Evolutionary conservation across 2,329 filamentous ascomycete species (phyloP), one percentile per base, ranked within the genome.

Genomic region (Thelonectria rubi): DNA sequence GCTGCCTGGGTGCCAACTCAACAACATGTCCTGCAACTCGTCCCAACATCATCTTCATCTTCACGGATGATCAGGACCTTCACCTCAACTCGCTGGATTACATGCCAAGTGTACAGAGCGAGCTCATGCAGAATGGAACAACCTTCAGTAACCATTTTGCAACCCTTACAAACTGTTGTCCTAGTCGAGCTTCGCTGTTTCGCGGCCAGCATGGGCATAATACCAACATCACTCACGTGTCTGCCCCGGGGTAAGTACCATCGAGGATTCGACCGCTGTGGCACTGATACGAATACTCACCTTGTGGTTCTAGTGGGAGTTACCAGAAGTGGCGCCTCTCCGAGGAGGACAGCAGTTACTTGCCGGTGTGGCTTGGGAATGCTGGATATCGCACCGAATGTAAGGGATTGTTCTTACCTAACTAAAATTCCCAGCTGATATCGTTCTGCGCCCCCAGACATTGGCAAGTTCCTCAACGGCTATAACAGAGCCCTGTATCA

Each of bases 21-120:
- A 30, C 43, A 7, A 52, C 39, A 1, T 58, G 55, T 9, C 42
- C 40, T 4, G 20, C 47, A 2, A 42, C 40, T 2, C 39, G 52
- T 7, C 58, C 58, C 46, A 60, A 60, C 11, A 60, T 60, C 10
- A 52, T 60, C n/a, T 60, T 60, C 14, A 56, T 60, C 12, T 55
- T 60, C 26, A 60, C 58, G 3, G 58, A 60, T 47, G 58, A 60
- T 40, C 58, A 60, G 8, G 58, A 56, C 30, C 47, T 60, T n/a
- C 58, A 52, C 21, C 30, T 60, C 8, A 55, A 55, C 45, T 60
- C 58, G 1, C 40, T 60, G 3, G 52, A 60, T 17, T 60, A 51
- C 39, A 55, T 60, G 58, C 30, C 51, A 32, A 55, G 24, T 24
- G 39, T 55, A 15, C 40, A 60, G 45, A 48, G 15, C 18, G 15